Percentiles rank a stretch among this genome's conserved stretches.
Evolutionary conservation across 2,329 filamentous ascomycete genomes (phyloP).

Genomic region (Arthrobotrys pseudoclavata): DNA sequence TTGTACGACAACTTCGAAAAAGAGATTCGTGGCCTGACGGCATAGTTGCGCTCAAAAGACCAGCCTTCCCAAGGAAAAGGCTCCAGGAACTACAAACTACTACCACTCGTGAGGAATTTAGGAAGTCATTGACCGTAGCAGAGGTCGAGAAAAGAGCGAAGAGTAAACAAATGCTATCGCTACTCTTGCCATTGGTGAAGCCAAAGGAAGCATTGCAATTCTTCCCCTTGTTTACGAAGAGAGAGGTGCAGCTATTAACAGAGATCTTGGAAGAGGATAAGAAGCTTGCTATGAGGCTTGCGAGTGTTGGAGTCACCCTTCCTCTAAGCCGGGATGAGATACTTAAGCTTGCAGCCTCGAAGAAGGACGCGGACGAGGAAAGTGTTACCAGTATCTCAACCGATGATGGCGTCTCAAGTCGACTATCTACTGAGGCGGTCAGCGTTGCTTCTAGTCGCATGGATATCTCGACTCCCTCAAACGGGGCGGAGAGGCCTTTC

Average conservation of each 20-base stretch:
- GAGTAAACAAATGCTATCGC: slow-evolving; percentile 48
- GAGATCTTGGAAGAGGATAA: slow-evolving; percentile 54
- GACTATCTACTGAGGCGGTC: slow-evolving; percentile 23
- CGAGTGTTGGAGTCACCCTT: slow-evolving; percentile 49
- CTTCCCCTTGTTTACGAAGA: slow-evolving; percentile 52
- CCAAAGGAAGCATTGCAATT: slow-evolving; percentile 58
- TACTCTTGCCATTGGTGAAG: slow-evolving; percentile 45
- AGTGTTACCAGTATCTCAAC: slow-evolving; percentile 45
- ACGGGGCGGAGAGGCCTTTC: background rate
- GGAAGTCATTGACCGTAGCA: slow-evolving; percentile 35
- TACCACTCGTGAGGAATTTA: slow-evolving; percentile 53
- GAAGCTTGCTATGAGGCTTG: slow-evolving; percentile 38
- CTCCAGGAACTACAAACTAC: slow-evolving; percentile 54
- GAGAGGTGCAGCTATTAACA: slow-evolving; percentile 48
- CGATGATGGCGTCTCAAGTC: slow-evolving; percentile 32
- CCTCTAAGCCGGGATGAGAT: slow-evolving; percentile 50
- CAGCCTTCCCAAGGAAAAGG: slow-evolving; percentile 55
- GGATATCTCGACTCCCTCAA: slow-evolving; percentile 5
- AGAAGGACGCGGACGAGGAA: slow-evolving; percentile 33
- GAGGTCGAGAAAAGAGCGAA: slow-evolving; percentile 49
- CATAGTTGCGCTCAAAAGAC: slow-evolving; percentile 48
- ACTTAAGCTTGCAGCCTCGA: slow-evolving; percentile 33
- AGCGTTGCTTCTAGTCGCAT: slow-evolving; percentile 41
- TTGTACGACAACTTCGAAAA: slow-evolving; percentile 34
- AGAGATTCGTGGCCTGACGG: slow-evolving; percentile 51